Conservation (phyloP, 2,329 filamentous ascomycete species). For the Aspergillus clavatus region DNA sequence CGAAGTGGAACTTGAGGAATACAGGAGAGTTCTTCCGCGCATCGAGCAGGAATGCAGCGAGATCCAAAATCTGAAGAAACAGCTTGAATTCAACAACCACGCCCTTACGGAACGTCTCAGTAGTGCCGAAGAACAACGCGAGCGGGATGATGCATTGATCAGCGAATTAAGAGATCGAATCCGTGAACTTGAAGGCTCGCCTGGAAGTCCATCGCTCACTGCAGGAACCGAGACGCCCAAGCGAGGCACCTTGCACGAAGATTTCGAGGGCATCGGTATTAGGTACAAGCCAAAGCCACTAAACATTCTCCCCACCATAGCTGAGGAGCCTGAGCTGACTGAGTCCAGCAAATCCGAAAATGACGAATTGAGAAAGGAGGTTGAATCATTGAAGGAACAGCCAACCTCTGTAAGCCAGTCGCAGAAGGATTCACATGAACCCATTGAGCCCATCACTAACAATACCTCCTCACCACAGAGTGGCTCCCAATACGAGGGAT, state of each 20-base stretch:
- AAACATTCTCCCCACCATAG: slow-evolving; percentile 13
- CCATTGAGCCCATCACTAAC: slow-evolving; percentile 1
- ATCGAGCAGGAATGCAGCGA: slow-evolving; percentile 48
- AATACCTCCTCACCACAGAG: slow-evolving; percentile 17
- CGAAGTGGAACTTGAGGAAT: slow-evolving; percentile 41
- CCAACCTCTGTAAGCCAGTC: slow-evolving; percentile 16
- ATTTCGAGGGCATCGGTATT: slow-evolving; percentile 39
- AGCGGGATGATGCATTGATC: slow-evolving; percentile 39
- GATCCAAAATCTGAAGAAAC: slow-evolving; percentile 45
- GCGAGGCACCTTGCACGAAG: slow-evolving; percentile 38
- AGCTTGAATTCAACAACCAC: slow-evolving; percentile 47
- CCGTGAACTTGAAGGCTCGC: slow-evolving; percentile 38
- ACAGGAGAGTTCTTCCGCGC: slow-evolving; percentile 42
- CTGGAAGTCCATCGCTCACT: slow-evolving; percentile 35
- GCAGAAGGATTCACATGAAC: not conserved
- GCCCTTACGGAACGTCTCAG: slow-evolving; percentile 42
- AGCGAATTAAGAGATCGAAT: slow-evolving; percentile 41
- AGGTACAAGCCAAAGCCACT: slow-evolving; percentile 39
- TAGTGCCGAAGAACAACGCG: slow-evolving; percentile 41
- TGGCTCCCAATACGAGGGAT: slow-evolving; percentile 26
- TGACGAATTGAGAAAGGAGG: slow-evolving; percentile 36
- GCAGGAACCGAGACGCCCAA: slow-evolving; percentile 38
- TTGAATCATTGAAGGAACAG: slow-evolving; percentile 29
- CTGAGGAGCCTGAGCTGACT: slow-evolving; percentile 16
- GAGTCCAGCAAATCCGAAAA: slow-evolving; percentile 36